A percentile compares a stretch with the other conserved stretches of the same genome.
Evolutionary conservation across 371 early-diverging fungal species (phyloP).

Genomic region (Gilbertella persicaria): DNA sequence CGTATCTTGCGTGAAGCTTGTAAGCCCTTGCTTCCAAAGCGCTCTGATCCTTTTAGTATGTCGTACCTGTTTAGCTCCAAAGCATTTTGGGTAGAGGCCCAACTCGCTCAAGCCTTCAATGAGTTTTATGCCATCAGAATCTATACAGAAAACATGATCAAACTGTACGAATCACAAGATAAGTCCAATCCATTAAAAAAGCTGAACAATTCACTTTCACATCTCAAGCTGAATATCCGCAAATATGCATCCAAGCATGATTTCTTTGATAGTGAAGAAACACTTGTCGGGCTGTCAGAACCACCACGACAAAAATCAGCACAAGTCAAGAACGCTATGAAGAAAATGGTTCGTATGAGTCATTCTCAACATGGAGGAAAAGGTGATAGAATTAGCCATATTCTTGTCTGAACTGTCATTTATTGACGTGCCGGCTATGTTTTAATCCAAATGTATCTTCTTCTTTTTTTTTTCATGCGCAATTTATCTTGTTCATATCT

Average conservation of each 20-base stretch:
- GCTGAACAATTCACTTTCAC: conserved; percentile 39
- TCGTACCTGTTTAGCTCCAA: conserved; percentile 31
- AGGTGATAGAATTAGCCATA: no score
- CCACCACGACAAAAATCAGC: no score
- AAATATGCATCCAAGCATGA: conserved; percentile 30
- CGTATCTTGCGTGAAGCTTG: conserved; percentile 38
- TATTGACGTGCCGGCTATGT: no score
- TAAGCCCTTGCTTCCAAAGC: conserved; percentile 19
- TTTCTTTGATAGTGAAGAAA: conserved; percentile 18
- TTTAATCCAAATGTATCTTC: no score
- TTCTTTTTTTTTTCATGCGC: no score
- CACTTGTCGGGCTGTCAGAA: no score
- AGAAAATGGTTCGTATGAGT: no score
- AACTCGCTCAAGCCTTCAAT: conserved; percentile 28
- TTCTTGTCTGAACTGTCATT: no score
- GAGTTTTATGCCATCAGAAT: conserved; percentile 17
- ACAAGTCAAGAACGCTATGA: no score
- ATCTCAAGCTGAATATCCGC: conserved; percentile 38
- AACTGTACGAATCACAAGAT: not conserved
- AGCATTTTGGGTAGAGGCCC: conserved; percentile 12
- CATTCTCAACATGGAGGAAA: no score
- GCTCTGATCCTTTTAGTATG: conserved; percentile 35
- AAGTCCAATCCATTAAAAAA: conserved; percentile 26
- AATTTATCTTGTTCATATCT: no score
- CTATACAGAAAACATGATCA: conserved; percentile 7